Percentiles rank a stretch among this genome's conserved stretches.
Conservation (phyloP, 305 asterid genomes). For the Plantago lanceolata region DNA sequence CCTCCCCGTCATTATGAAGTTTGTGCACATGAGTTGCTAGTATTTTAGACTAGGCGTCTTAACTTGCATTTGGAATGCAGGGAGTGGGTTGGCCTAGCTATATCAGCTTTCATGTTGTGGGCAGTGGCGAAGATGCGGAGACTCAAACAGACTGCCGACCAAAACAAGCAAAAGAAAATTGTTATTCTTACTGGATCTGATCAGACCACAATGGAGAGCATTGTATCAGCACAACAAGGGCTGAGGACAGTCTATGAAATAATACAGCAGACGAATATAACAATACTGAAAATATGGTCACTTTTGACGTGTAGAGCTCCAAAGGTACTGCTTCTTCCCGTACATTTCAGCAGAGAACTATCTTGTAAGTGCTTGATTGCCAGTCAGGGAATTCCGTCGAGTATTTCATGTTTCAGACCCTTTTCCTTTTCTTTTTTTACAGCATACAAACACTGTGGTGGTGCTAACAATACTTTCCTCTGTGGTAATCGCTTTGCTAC, state of each 20-base stretch:
- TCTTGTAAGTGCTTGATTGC: not conserved
- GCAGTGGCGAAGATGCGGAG: constrained; percentile 40
- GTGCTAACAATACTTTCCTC: constrained; percentile 33
- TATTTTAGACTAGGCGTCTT: not conserved
- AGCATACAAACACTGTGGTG: constrained; percentile 77
- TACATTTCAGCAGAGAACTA: no score
- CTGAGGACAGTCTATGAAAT: constrained; percentile 41
- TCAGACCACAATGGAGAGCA: constrained; percentile 66
- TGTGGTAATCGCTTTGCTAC: constrained; percentile 43
- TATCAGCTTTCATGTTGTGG: constrained; percentile 55
- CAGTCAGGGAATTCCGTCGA: not conserved
- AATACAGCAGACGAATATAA: constrained; percentile 51
- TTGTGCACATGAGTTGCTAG: not conserved
- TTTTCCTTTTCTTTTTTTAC: constrained; percentile 15
- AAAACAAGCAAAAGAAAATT: constrained; percentile 40
- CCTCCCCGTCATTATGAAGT: not conserved
- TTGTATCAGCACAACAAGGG: constrained; percentile 87
- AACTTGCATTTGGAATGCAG: constrained; percentile 28
- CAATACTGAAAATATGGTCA: constrained; percentile 66
- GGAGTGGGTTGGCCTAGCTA: constrained; percentile 70
- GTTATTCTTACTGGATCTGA: constrained; percentile 55
- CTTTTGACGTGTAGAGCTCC: constrained; percentile 62
- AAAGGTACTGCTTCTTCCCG: constrained; percentile 35
- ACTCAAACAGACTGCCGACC: constrained; percentile 33
- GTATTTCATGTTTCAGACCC: not conserved